Conservation (phyloP, 2,329 filamentous ascomycete genomes). For the Cercospora sp. region DNA sequence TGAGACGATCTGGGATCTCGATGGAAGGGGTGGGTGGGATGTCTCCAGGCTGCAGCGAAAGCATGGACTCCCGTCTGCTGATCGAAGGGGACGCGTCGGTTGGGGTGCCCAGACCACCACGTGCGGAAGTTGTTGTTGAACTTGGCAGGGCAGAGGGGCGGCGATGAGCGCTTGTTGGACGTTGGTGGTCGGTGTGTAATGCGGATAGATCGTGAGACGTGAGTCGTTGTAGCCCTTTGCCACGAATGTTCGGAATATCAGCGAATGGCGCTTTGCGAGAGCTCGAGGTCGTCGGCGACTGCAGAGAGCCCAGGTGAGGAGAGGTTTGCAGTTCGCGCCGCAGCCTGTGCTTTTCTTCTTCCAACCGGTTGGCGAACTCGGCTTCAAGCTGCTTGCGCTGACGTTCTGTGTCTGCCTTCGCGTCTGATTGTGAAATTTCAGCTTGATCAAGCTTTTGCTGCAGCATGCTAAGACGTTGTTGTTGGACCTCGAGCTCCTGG, state of each 20-base stretch:
- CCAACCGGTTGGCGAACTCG: constrained; percentile 59
- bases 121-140: constrained; percentile 13
- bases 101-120: constrained; percentile 19
- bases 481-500: constrained; percentile 62
- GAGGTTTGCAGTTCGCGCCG: constrained; percentile 44
- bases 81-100: constrained; percentile 32
- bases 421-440: constrained; percentile 63
- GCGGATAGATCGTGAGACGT: constrained; percentile 33
- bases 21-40: constrained; percentile 50
- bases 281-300: constrained; percentile 39
- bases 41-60: constrained; percentile 36
- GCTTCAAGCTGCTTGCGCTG: constrained; percentile 61
- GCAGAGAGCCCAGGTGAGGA: constrained; percentile 39
- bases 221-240: constrained; percentile 32
- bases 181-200: constrained; percentile 28
- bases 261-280: constrained; percentile 44
- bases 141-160: constrained; percentile 34
- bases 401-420: constrained; percentile 56
- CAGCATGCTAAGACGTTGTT: constrained; percentile 61
- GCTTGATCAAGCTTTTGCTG: constrained; percentile 64
- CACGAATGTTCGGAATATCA: constrained; percentile 24
- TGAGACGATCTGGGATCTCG: constrained; percentile 50
- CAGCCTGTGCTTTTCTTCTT: constrained; percentile 65
- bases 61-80: constrained; percentile 50
- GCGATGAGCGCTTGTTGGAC: constrained; percentile 35